Evolutionary conservation across 805 yeast species (phyloP).

Genomic region (Isabelozyma rhagii): DNA sequence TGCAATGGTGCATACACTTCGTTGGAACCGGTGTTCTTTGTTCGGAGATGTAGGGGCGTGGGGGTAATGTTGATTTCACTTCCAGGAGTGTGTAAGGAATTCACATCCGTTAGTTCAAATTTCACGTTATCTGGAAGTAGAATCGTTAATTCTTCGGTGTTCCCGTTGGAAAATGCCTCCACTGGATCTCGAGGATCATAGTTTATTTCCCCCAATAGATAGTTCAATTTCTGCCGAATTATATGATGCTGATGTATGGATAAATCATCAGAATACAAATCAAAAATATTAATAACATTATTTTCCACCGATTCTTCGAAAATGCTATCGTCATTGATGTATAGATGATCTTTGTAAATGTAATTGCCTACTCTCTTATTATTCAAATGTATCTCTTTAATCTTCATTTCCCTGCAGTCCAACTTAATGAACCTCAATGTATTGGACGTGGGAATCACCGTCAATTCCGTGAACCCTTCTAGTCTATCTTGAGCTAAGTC

Average conservation of each 20-base stretch:
- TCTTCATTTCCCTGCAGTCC: conserved; percentile 75
- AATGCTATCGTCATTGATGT: conserved; percentile 30
- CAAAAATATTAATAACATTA: conserved; percentile 34
- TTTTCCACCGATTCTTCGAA: conserved; percentile 24
- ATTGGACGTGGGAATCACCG: conserved; percentile 68
- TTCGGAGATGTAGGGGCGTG: conserved; percentile 35
- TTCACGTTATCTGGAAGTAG: conserved; percentile 64
- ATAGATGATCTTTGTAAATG: conserved; percentile 52
- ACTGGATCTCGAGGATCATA: conserved; percentile 22
- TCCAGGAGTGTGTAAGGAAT: conserved; percentile 24
- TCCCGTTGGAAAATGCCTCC: conserved; percentile 17
- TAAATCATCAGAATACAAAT: conserved; percentile 38
- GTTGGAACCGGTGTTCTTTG: conserved; percentile 29
- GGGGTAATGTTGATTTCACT: conserved; percentile 20
- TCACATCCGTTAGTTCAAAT: conserved; percentile 41
- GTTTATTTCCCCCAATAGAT: conserved; percentile 49
- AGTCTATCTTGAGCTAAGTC: conserved; percentile 62
- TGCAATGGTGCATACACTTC: conserved; percentile 66
- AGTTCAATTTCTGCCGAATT: conserved; percentile 50
- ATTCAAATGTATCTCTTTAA: conserved; percentile 62
- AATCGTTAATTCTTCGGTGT: conserved; percentile 65
- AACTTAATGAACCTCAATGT: conserved; percentile 57
- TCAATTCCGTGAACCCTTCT: conserved; percentile 77
- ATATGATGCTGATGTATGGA: conserved; percentile 57
- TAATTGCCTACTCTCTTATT: conserved; percentile 53